Conservation (phyloP, 2,329 filamentous ascomycete genomes). For the Elsinoe necatrix region DNA sequence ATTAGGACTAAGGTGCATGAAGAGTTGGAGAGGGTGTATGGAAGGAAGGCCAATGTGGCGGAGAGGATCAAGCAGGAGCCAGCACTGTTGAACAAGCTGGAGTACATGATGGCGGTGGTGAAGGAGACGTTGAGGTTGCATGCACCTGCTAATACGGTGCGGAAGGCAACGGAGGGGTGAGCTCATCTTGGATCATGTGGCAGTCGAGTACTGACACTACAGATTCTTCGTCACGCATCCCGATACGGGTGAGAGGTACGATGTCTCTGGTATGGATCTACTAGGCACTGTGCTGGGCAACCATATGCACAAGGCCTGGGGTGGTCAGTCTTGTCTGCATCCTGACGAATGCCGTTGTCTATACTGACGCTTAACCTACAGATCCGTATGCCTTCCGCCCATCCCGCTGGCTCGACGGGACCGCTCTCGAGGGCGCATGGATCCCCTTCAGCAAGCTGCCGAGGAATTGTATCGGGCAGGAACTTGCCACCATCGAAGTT, state of each 20-base stretch:
- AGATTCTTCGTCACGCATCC: constrained; percentile 36
- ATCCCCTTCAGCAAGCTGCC: constrained; percentile 49
- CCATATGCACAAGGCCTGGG: constrained; percentile 36
- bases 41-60: constrained; percentile 25
- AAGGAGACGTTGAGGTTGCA: constrained; percentile 48
- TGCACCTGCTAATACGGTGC: constrained; percentile 41
- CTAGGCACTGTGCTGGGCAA: constrained; percentile 34
- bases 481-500: constrained; percentile 46
- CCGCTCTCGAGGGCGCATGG: constrained; percentile 41
- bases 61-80: constrained; percentile 36
- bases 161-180: constrained; percentile 25
- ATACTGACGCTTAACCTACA: neutral
- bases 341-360: constrained; percentile 19
- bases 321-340: constrained; percentile 27
- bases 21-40: constrained; percentile 48
- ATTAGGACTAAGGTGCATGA: constrained; percentile 31
- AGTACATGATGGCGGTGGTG: constrained; percentile 45
- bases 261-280: constrained; percentile 39
- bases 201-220: neutral
- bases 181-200: neutral
- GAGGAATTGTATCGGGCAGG: constrained; percentile 51
- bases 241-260: constrained; percentile 36
- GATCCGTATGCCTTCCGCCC: constrained; percentile 34
- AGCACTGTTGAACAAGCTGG: constrained; percentile 42
- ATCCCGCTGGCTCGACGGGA: constrained; percentile 37